Evolutionary conservation across 345 rosid species (phyloP), one percentile per base, ranked within the genome.

Genomic region (Viola odorata): DNA sequence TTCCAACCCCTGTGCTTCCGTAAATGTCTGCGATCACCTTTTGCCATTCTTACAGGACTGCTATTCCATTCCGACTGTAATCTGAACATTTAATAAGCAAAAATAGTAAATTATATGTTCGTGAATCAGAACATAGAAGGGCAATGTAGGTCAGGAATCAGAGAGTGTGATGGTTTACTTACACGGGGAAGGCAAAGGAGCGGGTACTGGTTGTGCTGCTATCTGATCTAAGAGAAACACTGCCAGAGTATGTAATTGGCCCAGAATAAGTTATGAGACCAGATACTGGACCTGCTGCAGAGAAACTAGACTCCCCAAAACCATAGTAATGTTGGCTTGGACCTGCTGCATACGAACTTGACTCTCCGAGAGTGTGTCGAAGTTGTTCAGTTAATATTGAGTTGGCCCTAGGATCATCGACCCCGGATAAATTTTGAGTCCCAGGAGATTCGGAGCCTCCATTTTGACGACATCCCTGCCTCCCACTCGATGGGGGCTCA

Each of bases 111-210:
- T 37, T 44, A 39, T 40, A 59, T 51, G 63, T 55, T 12, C 60
- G 5, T 1, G 41, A 13, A 7, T 37, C 60, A 47, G n/a, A 32
- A 48, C 17, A 40, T 9, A 41, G 15, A 8, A 5, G 52, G 1
- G 5, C 16, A 17, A 9, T 6, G 49, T 13, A 11, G 12, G 32
- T 40, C 4, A 14, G 1, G 6, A 32, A 53, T 61, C 9, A 32
- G 37, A 68, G n/a, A 59, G 45, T 37, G 38, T 45, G 41, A 7
- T 6, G 51, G 67, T 23, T 45, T 48, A 57, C 37, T 68, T 82
- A 94, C 99, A 81, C 50, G 0, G 99, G 99, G 73, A 94, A 94
- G 63, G 99, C 96, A 12, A 94, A 94, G 37, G 99, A 94, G 64
- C 91, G 85, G 59, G 86, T 81, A 74, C 97, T 94, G 0, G 97